These are phyloP conservation scores for Turnera subulata DNA, from an alignment of 345 rosid species.

Conservation along the genomic window DNA sequence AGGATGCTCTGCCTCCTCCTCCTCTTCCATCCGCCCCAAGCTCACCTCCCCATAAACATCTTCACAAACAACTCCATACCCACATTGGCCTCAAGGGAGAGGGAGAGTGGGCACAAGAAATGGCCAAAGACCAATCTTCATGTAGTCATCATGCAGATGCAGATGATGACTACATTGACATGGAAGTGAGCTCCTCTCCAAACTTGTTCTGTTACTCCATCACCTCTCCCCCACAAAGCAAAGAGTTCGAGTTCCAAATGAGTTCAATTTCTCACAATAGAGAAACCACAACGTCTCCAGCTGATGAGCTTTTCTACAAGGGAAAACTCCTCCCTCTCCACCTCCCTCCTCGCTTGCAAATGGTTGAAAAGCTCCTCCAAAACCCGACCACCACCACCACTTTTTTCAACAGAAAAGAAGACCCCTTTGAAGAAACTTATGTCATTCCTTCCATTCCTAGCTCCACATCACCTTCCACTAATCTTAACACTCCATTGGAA, in stretches of 20 bases:
- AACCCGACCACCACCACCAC: conserved; percentile 19
- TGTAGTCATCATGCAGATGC: not conserved
- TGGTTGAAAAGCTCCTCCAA: conserved; percentile 70
- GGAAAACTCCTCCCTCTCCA: conserved; percentile 97
- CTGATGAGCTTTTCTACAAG: conserved; percentile 92
- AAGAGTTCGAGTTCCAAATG: conserved; percentile 91
- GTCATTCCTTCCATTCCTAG: conserved; percentile 18
- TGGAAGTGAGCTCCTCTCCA: conserved; percentile 61
- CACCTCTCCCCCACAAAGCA: conserved; percentile 52
- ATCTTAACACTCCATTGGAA: conserved; percentile 22
- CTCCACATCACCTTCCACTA: conserved; percentile 15
- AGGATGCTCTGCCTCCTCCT: conserved; percentile 30
- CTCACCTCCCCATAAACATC: conserved; percentile 27
- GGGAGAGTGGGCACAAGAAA: conserved; percentile 4
- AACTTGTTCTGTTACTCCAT: conserved; percentile 38
- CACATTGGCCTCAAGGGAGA: conserved; percentile 14
- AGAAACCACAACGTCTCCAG: conserved; percentile 45
- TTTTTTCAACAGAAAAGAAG: conserved; percentile 6
- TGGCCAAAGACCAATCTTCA: conserved; percentile 6
- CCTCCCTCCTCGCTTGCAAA: conserved; percentile 71
- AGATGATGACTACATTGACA: conserved; percentile 73
- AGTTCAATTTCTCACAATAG: conserved; percentile 41
- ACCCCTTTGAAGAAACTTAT: conserved; percentile 22
- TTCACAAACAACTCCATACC: too few species aligned
- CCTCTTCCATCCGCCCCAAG: conserved; percentile 10